Conservation (phyloP, 495 filamentous ascomycete species). For the Neurospora tetraspora region DNA sequence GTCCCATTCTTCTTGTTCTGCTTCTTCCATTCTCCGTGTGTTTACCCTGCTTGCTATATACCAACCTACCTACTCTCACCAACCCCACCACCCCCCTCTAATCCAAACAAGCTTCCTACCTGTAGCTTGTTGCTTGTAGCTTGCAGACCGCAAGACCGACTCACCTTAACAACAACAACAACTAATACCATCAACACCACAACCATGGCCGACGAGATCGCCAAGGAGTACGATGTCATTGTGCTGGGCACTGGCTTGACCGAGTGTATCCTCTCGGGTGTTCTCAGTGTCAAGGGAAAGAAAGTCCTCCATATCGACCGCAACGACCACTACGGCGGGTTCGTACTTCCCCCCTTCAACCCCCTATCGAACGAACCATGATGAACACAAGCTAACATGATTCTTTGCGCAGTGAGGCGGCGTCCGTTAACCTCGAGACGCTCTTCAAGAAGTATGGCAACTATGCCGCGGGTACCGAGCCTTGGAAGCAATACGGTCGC, state of each 20-base stretch:
- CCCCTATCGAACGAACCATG: not conserved
- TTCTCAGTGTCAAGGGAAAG: conserved; percentile 96
- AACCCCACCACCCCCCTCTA: not conserved
- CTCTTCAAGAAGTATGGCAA: conserved; percentile 95
- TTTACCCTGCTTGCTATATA: not conserved
- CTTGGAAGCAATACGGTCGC: conserved; percentile 94
- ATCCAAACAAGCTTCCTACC: not conserved
- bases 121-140: not conserved
- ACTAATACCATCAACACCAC: not conserved
- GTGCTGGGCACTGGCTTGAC: conserved; percentile 97
- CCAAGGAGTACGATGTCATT: conserved; percentile 93
- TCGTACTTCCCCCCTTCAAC: conserved; percentile 27
- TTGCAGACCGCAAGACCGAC: not conserved
- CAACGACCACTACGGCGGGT: conserved; percentile 99
- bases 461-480: conserved; percentile 68
- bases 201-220: conserved; percentile 81
- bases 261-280: conserved; percentile 96
- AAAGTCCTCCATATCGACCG: conserved; percentile 98
- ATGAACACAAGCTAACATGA: conserved; percentile 19
- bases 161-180: not conserved
- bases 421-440: conserved; percentile 87
- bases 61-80: not conserved
- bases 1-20: not conserved
- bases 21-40: not conserved
- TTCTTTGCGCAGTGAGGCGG: conserved; percentile 61